These are phyloP conservation scores for Angophora floribunda DNA, from an alignment of 345 rosid genomes.

Conservation along the genomic window DNA sequence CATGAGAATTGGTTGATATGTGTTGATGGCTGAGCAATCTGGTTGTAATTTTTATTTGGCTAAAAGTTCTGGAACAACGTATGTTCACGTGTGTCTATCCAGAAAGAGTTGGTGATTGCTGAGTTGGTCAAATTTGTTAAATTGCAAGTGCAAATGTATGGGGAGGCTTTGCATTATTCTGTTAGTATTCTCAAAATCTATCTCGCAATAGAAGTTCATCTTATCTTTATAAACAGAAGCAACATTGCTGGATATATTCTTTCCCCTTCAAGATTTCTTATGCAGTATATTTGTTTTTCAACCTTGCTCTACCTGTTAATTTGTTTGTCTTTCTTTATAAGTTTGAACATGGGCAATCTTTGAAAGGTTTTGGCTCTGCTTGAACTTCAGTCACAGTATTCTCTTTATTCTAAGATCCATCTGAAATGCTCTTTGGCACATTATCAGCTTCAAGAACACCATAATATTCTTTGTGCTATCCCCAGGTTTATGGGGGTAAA, in stretches of 20 bases:
- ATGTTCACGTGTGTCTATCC: neutral
- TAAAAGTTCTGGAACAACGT: neutral
- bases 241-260: neutral
- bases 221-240: neutral
- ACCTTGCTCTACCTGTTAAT: neutral
- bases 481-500: neutral
- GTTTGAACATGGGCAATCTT: neutral
- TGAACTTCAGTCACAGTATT: neutral
- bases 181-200: neutral
- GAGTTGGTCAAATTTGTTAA: neutral
- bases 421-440: neutral
- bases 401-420: neutral
- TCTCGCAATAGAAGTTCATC: neutral
- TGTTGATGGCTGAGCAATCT: neutral
- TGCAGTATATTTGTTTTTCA: neutral
- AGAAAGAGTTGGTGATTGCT: neutral
- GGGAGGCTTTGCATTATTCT: neutral
- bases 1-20: neutral
- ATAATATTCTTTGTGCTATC: neutral
- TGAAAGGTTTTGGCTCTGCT: neutral
- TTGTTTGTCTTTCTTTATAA: neutral
- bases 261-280: neutral
- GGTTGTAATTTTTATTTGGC: neutral
- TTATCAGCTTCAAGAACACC: neutral
- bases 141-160: neutral